Conservation (phyloP, 2,329 filamentous ascomycete genomes). For the Pestalotiopsis sp. region DNA sequence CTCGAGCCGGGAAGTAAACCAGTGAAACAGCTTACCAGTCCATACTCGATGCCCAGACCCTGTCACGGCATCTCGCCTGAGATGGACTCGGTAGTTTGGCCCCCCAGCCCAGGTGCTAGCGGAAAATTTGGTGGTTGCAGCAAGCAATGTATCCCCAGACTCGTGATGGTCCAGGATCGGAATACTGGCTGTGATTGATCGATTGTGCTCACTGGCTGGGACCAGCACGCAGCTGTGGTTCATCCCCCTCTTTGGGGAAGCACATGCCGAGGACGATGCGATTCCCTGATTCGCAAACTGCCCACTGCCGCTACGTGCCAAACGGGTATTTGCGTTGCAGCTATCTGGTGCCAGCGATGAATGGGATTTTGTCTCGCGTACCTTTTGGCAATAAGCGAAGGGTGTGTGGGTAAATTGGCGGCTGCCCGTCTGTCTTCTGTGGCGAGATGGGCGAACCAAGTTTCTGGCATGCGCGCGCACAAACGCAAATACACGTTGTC, state of each 20-base stretch:
- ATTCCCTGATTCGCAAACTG: background rate
- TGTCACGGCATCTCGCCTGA: constrained; percentile 12
- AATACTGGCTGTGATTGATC: background rate
- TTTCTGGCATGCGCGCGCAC: background rate
- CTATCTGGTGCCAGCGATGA: background rate
- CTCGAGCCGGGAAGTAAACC: constrained; percentile 5
- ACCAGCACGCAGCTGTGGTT: background rate
- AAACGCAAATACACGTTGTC: background rate
- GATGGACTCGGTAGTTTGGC: constrained; percentile 12
- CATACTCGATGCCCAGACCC: background rate
- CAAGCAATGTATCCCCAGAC: constrained; percentile 1
- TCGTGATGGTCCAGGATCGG: background rate
- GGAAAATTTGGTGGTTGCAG: background rate
- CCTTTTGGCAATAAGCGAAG: constrained; percentile 4
- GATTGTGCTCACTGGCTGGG: background rate
- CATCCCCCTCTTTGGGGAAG: background rate
- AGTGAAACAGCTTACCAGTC: constrained; percentile 3
- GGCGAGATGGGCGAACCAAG: constrained; percentile 6
- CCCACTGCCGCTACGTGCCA: background rate
- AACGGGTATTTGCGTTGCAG: constrained; percentile 1
- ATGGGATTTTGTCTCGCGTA: background rate
- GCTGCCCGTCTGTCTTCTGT: background rate
- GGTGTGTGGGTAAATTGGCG: constrained; percentile 1
- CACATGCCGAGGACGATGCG: background rate
- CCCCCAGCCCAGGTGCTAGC: background rate